Percentiles rank a stretch among this genome's conserved stretches.
phyloP scores from a whole-genome alignment of 2,329 filamentous ascomycete species.

The Aspergillus carbonarius region DNA sequence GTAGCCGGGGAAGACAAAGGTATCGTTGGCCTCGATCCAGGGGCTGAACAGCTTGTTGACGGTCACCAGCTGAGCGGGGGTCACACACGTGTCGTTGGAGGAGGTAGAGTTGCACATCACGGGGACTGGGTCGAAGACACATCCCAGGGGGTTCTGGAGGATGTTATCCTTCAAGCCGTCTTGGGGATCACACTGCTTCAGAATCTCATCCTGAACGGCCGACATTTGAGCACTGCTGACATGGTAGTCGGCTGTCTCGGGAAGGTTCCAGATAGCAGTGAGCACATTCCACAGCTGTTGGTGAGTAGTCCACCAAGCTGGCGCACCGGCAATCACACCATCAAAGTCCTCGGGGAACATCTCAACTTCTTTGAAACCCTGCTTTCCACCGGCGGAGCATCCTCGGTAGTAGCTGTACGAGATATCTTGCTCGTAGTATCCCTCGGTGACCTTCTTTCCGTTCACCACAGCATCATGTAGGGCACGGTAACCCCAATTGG shows the following conservation, averaged over 20 bases:
- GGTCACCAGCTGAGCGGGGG: slow-evolving; percentile 44
- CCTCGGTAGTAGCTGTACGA: slow-evolving; percentile 48
- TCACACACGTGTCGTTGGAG: slow-evolving; percentile 42
- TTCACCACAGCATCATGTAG: slow-evolving; percentile 52
- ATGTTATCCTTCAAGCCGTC: slow-evolving; percentile 54
- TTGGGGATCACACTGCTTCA: slow-evolving; percentile 52
- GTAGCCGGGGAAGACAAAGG: slow-evolving; percentile 24
- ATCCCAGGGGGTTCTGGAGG: slow-evolving; percentile 49
- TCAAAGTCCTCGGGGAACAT: slow-evolving; percentile 59
- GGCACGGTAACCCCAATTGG: slow-evolving; percentile 42
- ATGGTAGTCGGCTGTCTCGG: slow-evolving; percentile 45
- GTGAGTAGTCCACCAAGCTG: slow-evolving; percentile 53
- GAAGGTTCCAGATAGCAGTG: slow-evolving; percentile 51
- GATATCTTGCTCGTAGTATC: slow-evolving; percentile 49
- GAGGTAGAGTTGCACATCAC: slow-evolving; percentile 35
- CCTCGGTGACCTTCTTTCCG: slow-evolving; percentile 49
- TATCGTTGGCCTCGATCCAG: slow-evolving; percentile 26
- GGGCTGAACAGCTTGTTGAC: slow-evolving; percentile 12
- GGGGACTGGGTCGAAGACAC: slow-evolving; percentile 35
- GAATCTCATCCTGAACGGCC: slow-evolving; percentile 45
- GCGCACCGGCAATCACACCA: slow-evolving; percentile 52
- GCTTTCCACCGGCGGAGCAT: slow-evolving; percentile 60
- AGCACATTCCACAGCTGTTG: slow-evolving; percentile 49
- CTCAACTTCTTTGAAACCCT: slow-evolving; percentile 57
- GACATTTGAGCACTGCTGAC: slow-evolving; percentile 46